Evolutionary conservation across 192 early-diverging fungal genomes (phyloP).

Genomic region (Mortierella antarctica): DNA sequence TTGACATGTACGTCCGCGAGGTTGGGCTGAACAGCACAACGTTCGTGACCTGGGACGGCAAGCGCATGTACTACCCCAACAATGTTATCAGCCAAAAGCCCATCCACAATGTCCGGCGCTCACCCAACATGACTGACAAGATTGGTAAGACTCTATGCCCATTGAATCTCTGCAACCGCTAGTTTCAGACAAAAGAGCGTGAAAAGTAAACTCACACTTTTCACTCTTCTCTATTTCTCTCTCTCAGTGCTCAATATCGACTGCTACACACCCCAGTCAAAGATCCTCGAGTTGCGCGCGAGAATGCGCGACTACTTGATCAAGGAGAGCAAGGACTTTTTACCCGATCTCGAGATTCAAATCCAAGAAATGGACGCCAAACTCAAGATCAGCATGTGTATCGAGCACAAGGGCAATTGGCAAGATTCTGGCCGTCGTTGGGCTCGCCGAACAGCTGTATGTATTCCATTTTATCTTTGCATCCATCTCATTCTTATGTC

Average conservation of each 20-base stretch:
- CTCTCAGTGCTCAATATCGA: conserved; percentile 61
- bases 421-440: conserved; percentile 70
- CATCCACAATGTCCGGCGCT: conserved; percentile 81
- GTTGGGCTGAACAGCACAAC: conserved; percentile 85
- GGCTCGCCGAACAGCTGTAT: conserved; percentile 43
- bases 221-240: background rate
- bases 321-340: conserved; percentile 65
- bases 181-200: too few species aligned
- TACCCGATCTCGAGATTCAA: conserved; percentile 65
- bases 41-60: conserved; percentile 86
- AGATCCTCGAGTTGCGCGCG: conserved; percentile 71
- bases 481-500: background rate
- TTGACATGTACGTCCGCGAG: conserved; percentile 77
- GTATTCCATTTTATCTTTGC: background rate
- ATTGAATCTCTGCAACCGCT: background rate
- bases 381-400: conserved; percentile 70
- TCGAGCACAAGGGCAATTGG: conserved; percentile 86
- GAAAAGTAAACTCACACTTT: background rate
- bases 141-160: conserved; percentile 18
- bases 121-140: conserved; percentile 64
- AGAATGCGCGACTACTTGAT: conserved; percentile 73
- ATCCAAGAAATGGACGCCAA: conserved; percentile 71
- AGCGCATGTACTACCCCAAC: conserved; percentile 84
- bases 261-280: conserved; percentile 76
- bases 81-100: conserved; percentile 63